Conservation (phyloP, 768 basidiomycete genomes). For the Antrodiella citrinella region DNA sequence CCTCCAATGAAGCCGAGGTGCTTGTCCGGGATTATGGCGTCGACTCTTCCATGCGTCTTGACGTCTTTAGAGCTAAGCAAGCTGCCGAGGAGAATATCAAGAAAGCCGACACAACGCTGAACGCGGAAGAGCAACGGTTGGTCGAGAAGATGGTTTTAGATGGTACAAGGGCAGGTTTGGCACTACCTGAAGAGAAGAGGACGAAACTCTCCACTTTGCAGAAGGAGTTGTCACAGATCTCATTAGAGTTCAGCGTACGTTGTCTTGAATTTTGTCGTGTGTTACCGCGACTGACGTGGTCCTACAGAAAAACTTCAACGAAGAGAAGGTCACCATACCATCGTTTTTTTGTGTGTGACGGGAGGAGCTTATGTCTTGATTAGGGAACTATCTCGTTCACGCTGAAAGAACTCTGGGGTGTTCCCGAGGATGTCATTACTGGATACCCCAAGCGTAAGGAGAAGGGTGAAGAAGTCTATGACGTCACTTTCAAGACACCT, state of each 20-base stretch:
- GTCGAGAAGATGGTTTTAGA: slow-evolving; percentile 78
- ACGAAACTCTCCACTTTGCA: slow-evolving; percentile 50
- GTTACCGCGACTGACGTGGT: neutral
- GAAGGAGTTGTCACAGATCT: slow-evolving; percentile 71
- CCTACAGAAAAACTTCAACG: slow-evolving; percentile 77
- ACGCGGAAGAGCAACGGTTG: slow-evolving; percentile 63
- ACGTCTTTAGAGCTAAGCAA: slow-evolving; percentile 68
- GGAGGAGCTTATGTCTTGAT: neutral
- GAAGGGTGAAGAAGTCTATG: slow-evolving; percentile 50
- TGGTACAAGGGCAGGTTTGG: slow-evolving; percentile 73
- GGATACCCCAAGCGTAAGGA: slow-evolving; percentile 69
- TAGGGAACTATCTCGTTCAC: slow-evolving; percentile 62
- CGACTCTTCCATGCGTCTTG: slow-evolving; percentile 73
- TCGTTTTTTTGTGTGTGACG: too few species aligned
- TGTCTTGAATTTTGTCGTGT: neutral
- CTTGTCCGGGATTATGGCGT: slow-evolving; percentile 63
- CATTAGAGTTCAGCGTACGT: slow-evolving; percentile 72
- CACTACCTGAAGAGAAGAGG: slow-evolving; percentile 55
- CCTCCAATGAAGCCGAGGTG: slow-evolving; percentile 68
- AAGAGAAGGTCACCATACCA: slow-evolving; percentile 82
- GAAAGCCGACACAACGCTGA: slow-evolving; percentile 47
- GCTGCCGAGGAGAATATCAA: slow-evolving; percentile 64
- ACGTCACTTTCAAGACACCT: slow-evolving; percentile 75
- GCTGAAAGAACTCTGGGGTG: slow-evolving; percentile 66
- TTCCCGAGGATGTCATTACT: slow-evolving; percentile 70